Conservation (phyloP, 1,284 basidiomycete species). For the Trichosporon asahii region DNA sequence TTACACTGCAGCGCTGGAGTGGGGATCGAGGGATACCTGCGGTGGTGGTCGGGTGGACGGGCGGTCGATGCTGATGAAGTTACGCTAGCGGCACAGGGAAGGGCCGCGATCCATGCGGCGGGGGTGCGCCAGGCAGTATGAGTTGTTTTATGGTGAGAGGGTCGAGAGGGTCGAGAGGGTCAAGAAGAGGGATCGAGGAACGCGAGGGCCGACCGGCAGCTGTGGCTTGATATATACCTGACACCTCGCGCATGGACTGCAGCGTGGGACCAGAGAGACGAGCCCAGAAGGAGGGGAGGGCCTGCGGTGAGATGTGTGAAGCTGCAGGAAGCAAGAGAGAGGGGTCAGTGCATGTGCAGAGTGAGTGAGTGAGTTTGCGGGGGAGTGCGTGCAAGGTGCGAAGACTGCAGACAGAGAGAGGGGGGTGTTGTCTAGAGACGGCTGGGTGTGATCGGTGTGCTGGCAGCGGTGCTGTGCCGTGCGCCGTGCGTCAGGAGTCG, state of each 20-base stretch:
- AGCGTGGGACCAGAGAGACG: not conserved
- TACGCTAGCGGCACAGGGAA: not conserved
- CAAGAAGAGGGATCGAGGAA: not conserved
- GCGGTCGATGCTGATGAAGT: not conserved
- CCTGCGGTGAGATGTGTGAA: slow-evolving; percentile 1
- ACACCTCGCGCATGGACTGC: not conserved
- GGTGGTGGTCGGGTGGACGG: not conserved
- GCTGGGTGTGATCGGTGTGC: too few relatives aligned
- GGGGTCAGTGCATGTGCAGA: slow-evolving; percentile 6
- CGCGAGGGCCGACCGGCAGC: not conserved
- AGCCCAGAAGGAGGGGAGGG: too few relatives aligned
- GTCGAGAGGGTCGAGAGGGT: too few relatives aligned
- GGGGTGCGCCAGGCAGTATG: not conserved
- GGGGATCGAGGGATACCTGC: not conserved
- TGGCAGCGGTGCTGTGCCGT: not conserved
- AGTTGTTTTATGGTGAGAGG: too few relatives aligned
- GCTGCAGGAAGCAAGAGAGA: not conserved
- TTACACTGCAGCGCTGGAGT: not conserved
- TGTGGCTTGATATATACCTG: not conserved
- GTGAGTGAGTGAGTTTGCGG: not conserved
- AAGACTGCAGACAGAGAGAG: too few relatives aligned
- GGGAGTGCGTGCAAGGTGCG: not conserved
- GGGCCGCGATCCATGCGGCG: not conserved
- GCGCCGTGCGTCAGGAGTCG: too few relatives aligned
- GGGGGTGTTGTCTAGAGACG: not conserved